Evolutionary conservation across 139 green algal species (phyloP).

Genomic region (Yamagishiella unicocca): DNA sequence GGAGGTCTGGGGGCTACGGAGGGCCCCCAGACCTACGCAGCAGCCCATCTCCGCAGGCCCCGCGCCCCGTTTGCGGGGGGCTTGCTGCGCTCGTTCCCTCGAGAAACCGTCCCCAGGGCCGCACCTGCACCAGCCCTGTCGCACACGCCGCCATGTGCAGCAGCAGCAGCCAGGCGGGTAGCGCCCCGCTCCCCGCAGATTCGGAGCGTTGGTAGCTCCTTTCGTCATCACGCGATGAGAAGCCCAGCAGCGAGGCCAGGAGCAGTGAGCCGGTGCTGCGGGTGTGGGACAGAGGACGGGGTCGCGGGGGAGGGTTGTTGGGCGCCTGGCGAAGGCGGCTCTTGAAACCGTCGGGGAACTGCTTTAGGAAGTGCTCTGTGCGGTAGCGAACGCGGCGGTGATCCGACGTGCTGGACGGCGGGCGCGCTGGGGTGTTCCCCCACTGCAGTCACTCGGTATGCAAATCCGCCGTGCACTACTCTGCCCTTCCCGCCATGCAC

Average conservation of each 20-base stretch:
- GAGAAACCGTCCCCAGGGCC: too few relatives aligned
- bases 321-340: too few relatives aligned
- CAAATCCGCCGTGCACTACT: not conserved
- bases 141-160: not conserved
- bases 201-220: not conserved
- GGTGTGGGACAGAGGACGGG: not conserved
- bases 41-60: too few relatives aligned
- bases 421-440: not conserved
- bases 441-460: not conserved
- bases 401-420: not conserved
- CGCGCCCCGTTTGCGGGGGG: too few relatives aligned
- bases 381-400: not conserved
- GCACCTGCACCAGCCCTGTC: not conserved
- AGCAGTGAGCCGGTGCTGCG: not conserved
- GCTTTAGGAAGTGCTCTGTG: not conserved
- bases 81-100: too few relatives aligned
- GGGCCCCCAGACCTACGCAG: too few relatives aligned
- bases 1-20: too few relatives aligned
- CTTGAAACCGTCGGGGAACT: not conserved
- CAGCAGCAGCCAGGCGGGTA: not conserved
- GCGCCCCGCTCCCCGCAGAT: not conserved
- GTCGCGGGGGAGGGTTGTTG: too few relatives aligned
- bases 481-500: not conserved
- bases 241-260: not conserved
- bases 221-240: not conserved